Evolutionary conservation across 169 alveolate species (phyloP).

Genomic region (Eimeria falciformis): DNA sequence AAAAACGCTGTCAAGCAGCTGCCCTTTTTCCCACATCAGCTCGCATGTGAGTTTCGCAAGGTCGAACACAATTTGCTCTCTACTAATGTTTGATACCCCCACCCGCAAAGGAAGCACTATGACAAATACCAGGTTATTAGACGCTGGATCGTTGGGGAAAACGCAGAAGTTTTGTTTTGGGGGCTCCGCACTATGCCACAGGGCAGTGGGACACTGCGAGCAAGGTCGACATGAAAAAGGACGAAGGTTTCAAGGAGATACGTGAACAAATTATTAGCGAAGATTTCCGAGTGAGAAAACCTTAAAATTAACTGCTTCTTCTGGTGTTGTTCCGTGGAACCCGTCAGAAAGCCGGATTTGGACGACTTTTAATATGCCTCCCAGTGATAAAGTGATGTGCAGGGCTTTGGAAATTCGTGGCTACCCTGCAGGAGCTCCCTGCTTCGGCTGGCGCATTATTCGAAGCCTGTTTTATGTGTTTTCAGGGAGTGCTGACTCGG

Average conservation of each 20-base stretch:
- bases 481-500: conserved; percentile 72
- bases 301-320: too few species aligned
- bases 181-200: background rate
- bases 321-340: too few species aligned
- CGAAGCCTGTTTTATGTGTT: background rate
- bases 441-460: too few species aligned
- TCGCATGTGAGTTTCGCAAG: conserved; percentile 52
- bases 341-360: too few species aligned
- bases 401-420: too few species aligned
- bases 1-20: conserved; percentile 24
- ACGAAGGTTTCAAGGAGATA: conserved; percentile 17
- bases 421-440: too few species aligned
- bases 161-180: background rate
- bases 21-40: conserved; percentile 56
- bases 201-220: conserved; percentile 77
- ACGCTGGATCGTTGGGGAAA: background rate
- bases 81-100: background rate
- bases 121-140: too few species aligned
- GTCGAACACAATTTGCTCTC: background rate
- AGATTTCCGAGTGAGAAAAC: conserved; percentile 54
- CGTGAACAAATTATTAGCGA: conserved; percentile 67
- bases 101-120: background rate
- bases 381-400: too few species aligned
- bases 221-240: conserved; percentile 59
- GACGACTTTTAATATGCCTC: too few species aligned